Evolutionary conservation across 805 yeast genomes (phyloP), one percentile per base, ranked within the genome.

Genomic region (Candida nitratophila): DNA sequence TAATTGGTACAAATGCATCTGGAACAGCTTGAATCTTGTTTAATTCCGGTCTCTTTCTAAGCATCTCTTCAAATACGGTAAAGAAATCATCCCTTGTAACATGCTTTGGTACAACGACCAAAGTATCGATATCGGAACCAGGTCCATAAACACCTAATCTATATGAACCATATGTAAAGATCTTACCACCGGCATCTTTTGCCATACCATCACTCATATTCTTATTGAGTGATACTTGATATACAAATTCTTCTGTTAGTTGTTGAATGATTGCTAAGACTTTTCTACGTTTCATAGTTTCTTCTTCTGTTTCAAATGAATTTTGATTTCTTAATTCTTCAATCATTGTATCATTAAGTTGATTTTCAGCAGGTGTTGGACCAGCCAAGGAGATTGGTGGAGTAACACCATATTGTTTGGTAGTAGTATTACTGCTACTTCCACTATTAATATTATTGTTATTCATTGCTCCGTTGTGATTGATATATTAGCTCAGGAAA

Each of bases 191-290:
- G 0, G 98, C 95, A 63, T 93, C 99, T 44, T 70, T 75, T 0
- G 98, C 96, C 97, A 93, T 89, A 2, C 97, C 96, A 48, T 93
- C 98, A 31, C 89, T 80, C 96, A 93, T 89, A 58, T 91, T 90
- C 57, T 85, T 89, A 48, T 73, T 77, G 50, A 77, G 73, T 3
- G 95, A 83, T 9, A 89, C 97, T 14, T 66, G 75, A 55, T 78
- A 85, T 1, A 93, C 99, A 65, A 91, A 91, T 50, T 83, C 86
- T 54, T 83, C 77, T 0, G 86, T 77, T 54, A 93, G 57, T 49
- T 77, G 73, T 60, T 93, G 98, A 49, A 93, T 63, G 7, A 74
- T 68, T 40, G 74, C 71, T 34, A 93, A 71, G 10, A 87, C 91
- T 49, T 83, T 79, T 2, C 80, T 85, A 58, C 99, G 74, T 56